Percentiles rank a stretch among this genome's conserved stretches.
Conservation (phyloP, 345 rosid genomes). For the Salix arbutifolia region DNA sequence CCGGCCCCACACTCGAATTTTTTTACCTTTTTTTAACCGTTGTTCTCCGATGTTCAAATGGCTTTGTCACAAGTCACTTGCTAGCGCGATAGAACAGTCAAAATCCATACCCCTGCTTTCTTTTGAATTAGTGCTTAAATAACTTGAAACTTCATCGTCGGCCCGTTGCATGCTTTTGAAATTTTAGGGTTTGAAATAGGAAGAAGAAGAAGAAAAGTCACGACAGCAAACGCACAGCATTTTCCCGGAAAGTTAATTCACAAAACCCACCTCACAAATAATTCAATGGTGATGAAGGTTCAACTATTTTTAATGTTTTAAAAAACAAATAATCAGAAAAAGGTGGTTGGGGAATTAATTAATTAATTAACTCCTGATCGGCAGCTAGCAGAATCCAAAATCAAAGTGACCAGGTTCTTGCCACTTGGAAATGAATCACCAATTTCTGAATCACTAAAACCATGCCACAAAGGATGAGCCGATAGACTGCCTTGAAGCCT, state of each 20-base stretch:
- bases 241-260: not conserved
- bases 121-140: not conserved
- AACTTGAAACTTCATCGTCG: not conserved
- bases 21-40: not conserved
- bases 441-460: not conserved
- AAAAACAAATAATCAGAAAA: not conserved
- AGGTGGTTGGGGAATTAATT: too few relatives aligned
- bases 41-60: too few relatives aligned
- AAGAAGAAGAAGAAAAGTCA: not conserved
- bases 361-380: too few relatives aligned
- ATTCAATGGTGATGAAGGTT: not conserved
- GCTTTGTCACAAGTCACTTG: too few relatives aligned
- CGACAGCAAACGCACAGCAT: not conserved
- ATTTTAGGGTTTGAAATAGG: not conserved
- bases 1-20: too few relatives aligned
- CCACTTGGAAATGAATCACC: too few relatives aligned
- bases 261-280: not conserved
- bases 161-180: not conserved
- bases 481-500: too few relatives aligned
- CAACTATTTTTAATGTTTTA: not conserved
- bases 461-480: not conserved
- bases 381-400: too few relatives aligned
- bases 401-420: too few relatives aligned
- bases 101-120: not conserved
- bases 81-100: not conserved